A percentile compares a stretch with the other conserved stretches of the same genome.
phyloP scores from a whole-genome alignment of 75 land plant species.

The Larix kaempferi region DNA sequence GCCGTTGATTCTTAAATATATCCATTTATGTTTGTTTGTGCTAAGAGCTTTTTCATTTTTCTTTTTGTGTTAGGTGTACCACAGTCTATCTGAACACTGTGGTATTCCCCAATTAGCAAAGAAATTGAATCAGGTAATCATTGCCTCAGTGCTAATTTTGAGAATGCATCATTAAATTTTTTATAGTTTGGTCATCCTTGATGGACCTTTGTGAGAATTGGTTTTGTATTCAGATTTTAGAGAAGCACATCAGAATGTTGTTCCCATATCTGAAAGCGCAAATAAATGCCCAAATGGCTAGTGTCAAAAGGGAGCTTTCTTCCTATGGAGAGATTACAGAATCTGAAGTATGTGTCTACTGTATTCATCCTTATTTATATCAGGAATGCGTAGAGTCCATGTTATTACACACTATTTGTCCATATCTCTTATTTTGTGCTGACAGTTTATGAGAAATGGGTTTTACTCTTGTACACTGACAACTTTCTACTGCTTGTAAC shows the following conservation, averaged over 20 bases:
- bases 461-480: background rate
- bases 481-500: slow-evolving; percentile 8
- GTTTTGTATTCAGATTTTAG: slow-evolving; percentile 62
- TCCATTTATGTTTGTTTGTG: slow-evolving; percentile 3
- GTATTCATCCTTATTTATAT: background rate
- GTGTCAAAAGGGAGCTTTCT: slow-evolving; percentile 82
- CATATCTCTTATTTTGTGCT: background rate
- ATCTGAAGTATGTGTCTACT: slow-evolving; percentile 53
- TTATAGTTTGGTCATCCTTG: background rate
- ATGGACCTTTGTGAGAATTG: background rate
- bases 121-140: slow-evolving; percentile 78
- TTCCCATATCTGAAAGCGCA: slow-evolving; percentile 81
- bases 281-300: slow-evolving; percentile 60
- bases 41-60: background rate
- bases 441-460: background rate
- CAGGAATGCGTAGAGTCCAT: background rate
- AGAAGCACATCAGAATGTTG: slow-evolving; percentile 72
- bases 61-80: slow-evolving; percentile 60
- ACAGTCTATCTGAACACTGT: slow-evolving; percentile 77
- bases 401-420: background rate
- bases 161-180: background rate
- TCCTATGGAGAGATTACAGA: slow-evolving; percentile 84
- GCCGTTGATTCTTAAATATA: background rate
- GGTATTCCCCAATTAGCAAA: slow-evolving; percentile 92
- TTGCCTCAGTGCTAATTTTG: background rate